Conservation (phyloP, 228 moss, liverwort and hornwort genomes). For the Sphagnum fallax region DNA sequence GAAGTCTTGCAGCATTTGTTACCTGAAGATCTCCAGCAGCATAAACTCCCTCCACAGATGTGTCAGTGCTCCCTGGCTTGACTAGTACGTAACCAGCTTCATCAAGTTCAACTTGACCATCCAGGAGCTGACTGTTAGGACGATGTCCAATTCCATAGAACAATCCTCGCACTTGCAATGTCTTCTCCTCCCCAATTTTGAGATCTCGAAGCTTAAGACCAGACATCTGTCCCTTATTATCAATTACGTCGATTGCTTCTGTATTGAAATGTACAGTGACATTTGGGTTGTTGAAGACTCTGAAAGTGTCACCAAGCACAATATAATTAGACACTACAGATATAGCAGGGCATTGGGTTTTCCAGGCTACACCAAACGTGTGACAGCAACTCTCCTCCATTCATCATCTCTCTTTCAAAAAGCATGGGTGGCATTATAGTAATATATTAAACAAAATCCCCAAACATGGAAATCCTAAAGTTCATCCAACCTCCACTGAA, state of each 20-base stretch:
- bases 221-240: conserved; percentile 79
- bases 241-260: conserved; percentile 69
- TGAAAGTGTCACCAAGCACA: conserved; percentile 12
- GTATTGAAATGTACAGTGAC: conserved; percentile 89
- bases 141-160: conserved; percentile 92
- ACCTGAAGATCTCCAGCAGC: conserved; percentile 99
- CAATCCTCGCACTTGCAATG: conserved; percentile 66
- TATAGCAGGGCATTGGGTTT: neutral
- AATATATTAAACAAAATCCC: too few species aligned
- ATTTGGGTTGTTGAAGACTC: conserved; percentile 79
- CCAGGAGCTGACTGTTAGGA: conserved; percentile 78
- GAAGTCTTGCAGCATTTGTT: neutral
- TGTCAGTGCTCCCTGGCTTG: conserved; percentile 72
- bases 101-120: conserved; percentile 88
- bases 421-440: too few species aligned
- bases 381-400: too few species aligned
- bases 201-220: conserved; percentile 56
- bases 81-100: conserved; percentile 83
- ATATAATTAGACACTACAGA: neutral
- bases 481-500: too few species aligned
- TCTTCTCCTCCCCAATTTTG: conserved; percentile 31
- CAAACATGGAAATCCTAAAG: too few species aligned
- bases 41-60: conserved; percentile 84
- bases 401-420: too few species aligned
- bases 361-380: neutral